These are phyloP conservation scores for Dryas drummondii DNA, from an alignment of 306 rosid genomes.

Conservation along the genomic window DNA sequence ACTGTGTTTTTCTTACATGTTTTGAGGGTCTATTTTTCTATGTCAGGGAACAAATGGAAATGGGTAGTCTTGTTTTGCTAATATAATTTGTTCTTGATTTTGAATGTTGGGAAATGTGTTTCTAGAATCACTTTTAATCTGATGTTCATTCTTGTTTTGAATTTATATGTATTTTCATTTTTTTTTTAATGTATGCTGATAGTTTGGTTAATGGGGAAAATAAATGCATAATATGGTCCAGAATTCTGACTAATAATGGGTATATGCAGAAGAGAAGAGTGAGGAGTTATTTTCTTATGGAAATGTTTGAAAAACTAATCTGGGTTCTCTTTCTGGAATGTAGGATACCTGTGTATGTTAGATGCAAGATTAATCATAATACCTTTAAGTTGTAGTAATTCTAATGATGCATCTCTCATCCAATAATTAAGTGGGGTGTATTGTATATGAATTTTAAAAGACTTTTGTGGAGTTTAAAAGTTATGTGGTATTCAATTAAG, in stretches of 20 bases:
- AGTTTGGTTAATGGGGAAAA: not conserved
- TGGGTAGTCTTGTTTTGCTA: not conserved
- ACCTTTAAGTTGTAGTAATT: too few relatives aligned
- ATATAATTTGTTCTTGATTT: not conserved
- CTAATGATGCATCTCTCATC: too few relatives aligned
- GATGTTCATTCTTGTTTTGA: not conserved
- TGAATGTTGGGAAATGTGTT: not conserved
- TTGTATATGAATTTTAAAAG: too few relatives aligned
- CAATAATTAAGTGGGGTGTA: too few relatives aligned
- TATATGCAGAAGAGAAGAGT: not conserved
- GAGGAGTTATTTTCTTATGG: not conserved
- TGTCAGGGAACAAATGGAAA: not conserved
- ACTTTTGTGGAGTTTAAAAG: too few relatives aligned
- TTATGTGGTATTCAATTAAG: too few relatives aligned
- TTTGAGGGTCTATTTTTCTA: not conserved
- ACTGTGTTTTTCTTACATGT: not conserved
- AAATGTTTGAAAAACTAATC: not conserved
- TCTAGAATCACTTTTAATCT: not conserved
- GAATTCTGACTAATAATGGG: not conserved
- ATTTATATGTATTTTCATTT: not conserved
- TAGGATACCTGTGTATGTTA: not conserved
- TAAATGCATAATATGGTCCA: not conserved
- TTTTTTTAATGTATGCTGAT: not conserved
- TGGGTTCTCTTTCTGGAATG: not conserved
- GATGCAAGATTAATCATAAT: not conserved